These are phyloP conservation scores for Blastocystis sp. DNA, from an alignment of 352 stramenopile genomes.

Conservation along the genomic window DNA sequence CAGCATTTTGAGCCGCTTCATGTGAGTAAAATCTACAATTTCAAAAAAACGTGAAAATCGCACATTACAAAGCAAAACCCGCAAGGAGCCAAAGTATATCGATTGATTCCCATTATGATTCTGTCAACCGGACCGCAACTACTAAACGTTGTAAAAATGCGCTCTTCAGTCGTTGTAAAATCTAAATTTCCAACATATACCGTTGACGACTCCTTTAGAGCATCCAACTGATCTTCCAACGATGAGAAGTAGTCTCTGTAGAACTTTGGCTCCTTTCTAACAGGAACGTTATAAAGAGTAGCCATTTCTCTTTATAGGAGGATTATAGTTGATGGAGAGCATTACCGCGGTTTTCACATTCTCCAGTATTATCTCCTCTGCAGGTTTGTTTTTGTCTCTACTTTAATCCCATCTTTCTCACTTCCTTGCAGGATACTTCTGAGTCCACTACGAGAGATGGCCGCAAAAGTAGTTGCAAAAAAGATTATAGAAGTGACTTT, in stretches of 20 bases:
- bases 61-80: constrained; percentile 96
- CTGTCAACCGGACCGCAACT: constrained; percentile 79
- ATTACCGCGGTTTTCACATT: not conserved
- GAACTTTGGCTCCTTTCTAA: constrained; percentile 73
- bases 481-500: not conserved
- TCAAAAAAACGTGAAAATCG: constrained; percentile 24
- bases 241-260: constrained; percentile 87
- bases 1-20: constrained; percentile 71
- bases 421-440: not conserved
- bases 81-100: constrained; percentile 87
- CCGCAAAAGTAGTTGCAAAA: not conserved
- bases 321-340: not conserved
- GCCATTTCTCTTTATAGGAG: constrained; percentile 47
- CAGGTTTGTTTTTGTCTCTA: not conserved
- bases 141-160: constrained; percentile 87
- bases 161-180: constrained; percentile 87
- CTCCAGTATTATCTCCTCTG: not conserved
- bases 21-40: constrained; percentile 70
- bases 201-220: constrained; percentile 79
- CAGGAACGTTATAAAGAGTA: constrained; percentile 67
- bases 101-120: constrained; percentile 90
- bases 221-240: constrained; percentile 83
- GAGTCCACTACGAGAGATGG: not conserved
- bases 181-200: constrained; percentile 94
- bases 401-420: no score